Evolutionary conservation across 208 protist genomes (phyloP).

Genomic region (Wallacemonas rigidus): DNA sequence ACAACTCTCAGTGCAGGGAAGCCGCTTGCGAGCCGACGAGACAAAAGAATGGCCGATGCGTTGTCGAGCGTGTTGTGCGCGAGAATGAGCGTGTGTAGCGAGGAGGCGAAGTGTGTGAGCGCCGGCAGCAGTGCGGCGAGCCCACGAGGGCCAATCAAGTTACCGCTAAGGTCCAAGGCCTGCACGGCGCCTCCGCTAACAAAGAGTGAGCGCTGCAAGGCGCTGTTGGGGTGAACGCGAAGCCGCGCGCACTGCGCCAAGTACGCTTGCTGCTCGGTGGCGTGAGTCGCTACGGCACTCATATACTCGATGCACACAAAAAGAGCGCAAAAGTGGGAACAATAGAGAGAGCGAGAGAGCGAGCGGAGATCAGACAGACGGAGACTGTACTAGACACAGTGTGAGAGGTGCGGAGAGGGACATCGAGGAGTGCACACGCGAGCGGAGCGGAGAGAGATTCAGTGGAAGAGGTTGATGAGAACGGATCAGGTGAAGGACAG

Average conservation of each 20-base stretch:
- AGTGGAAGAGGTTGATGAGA: no score
- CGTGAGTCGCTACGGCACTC: no score
- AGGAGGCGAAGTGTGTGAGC: constrained; percentile 28
- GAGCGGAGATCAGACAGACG: no score
- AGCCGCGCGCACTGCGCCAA: constrained; percentile 18
- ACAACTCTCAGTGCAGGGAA: constrained; percentile 44
- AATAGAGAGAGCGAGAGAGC: not conserved
- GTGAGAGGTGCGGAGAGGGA: no score
- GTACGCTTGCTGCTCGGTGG: constrained; percentile 15
- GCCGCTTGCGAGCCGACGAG: constrained; percentile 25
- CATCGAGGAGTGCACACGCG: no score
- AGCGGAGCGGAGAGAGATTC: no score
- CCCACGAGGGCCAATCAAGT: constrained; percentile 54
- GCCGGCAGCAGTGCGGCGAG: constrained; percentile 38
- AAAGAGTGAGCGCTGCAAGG: constrained; percentile 15
- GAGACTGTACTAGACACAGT: no score
- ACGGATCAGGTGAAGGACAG: no score
- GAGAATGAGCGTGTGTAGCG: constrained; percentile 54
- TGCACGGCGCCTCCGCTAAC: constrained; percentile 16
- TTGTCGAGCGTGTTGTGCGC: constrained; percentile 54
- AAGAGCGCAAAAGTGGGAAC: not conserved
- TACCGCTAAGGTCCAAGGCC: constrained; percentile 42
- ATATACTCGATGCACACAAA: not conserved
- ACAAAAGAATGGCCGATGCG: constrained; percentile 25
- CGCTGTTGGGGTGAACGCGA: constrained; percentile 35